Base-by-base conservation (phyloP, 192 early-diverging fungal species). In the Linnemannia zychae region DNA sequence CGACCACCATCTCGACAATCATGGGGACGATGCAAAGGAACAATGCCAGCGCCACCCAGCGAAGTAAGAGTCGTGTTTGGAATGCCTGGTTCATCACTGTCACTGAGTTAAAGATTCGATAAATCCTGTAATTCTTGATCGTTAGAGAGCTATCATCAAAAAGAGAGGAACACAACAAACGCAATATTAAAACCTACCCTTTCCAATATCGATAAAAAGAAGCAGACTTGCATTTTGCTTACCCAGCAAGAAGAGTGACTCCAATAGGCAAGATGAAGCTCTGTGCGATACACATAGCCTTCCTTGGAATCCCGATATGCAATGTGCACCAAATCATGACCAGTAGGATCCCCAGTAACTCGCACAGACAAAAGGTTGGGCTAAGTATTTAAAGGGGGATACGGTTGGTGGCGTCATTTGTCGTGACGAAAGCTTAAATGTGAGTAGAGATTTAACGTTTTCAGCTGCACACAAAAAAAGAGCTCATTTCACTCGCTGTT, bases 121-220 rank as follows among this genome's bases (percentile, higher is more conserved):
- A 91, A 34, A 91, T 88, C 50, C 90, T 79, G 72, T 86, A 91
- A 33, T 88, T 89, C 47, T 91, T 91, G 68, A 89, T 86, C 17
- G 87, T 86, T 72, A 91, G 69, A 16, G 89, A 88, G 12, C 90
- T 89, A 80, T 38, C 40, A 20, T 63, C 24, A 75, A n/a, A 67
- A 6, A 9, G 9, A 44, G 9, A 6, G 9, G 9, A 73, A 28
- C 33, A 16, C 1, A 36, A 53, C 18, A 22, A 7, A 2, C 24
- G 72, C 4, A 2, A 60, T 18, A 57, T 37, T 20, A 50, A 36
- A 13, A 40, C 20, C 5, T 44, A 2, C 38, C 20, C 37, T 31
- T 36, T 44, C 44, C 20, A 24, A 5, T 37, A 44, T 0, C 36
- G 36, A 40, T 44, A 70, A 7, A 7, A 74, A 12, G 47, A 13